These are phyloP conservation scores for Microbotryum silenes-acaulis DNA, from an alignment of 1,284 basidiomycete species.

Conservation along the genomic window DNA sequence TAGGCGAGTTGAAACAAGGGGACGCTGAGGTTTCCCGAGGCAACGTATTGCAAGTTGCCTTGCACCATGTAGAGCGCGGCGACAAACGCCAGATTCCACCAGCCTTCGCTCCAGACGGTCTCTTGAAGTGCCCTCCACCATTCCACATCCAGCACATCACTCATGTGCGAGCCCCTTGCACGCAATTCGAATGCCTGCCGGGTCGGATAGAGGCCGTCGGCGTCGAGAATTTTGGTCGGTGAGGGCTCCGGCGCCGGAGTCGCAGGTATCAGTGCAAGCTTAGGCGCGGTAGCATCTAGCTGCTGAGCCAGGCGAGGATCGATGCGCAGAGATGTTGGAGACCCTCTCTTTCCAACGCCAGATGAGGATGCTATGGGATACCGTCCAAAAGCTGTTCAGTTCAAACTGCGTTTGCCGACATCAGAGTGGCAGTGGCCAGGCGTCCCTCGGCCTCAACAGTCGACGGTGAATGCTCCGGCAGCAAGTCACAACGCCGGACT, in stretches of 20 bases:
- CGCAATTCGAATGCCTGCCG: not conserved
- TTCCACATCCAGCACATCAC: slow-evolving; percentile 17
- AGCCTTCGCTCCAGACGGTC: slow-evolving; percentile 10
- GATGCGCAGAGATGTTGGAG: not conserved
- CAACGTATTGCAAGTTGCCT: slow-evolving; percentile 38
- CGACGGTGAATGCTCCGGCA: too few species aligned
- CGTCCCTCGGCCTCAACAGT: too few species aligned
- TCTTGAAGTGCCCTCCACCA: slow-evolving; percentile 22
- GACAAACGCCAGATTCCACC: slow-evolving; percentile 27
- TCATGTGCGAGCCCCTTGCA: not conserved
- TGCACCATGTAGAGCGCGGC: slow-evolving; percentile 39
- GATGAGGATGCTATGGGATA: too few species aligned
- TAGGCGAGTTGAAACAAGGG: slow-evolving; percentile 42
- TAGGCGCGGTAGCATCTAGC: not conserved
- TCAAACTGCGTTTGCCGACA: too few species aligned
- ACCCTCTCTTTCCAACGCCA: not conserved
- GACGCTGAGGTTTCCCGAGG: slow-evolving; percentile 39
- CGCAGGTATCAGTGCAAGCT: slow-evolving; percentile 19
- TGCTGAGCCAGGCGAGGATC: slow-evolving; percentile 2
- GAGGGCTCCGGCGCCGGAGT: slow-evolving; percentile 15
- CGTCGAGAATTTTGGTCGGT: not conserved
- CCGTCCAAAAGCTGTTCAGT: too few species aligned
- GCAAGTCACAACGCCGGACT: too few species aligned
- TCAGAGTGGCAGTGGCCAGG: too few species aligned
- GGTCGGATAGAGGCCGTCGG: slow-evolving; percentile 12